Conservation (phyloP, 768 basidiomycete genomes). For the Calocybe indica region DNA sequence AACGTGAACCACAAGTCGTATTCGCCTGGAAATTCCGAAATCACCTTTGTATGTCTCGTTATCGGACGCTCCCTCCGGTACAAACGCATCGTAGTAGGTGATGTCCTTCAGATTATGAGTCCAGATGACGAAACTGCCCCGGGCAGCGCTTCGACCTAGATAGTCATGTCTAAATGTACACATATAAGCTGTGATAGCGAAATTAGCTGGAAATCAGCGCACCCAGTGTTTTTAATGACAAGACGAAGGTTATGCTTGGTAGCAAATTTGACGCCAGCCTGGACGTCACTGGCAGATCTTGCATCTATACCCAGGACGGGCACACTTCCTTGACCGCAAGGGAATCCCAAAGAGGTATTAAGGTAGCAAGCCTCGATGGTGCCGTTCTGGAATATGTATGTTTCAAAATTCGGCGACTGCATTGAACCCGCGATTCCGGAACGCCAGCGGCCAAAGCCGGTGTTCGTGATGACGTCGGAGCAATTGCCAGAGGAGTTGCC, state of each 20-base stretch:
- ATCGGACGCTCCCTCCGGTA: constrained; percentile 20
- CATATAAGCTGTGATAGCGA: neutral
- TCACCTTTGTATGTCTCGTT: constrained; percentile 8
- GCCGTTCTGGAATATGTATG: constrained; percentile 23
- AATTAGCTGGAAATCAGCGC: neutral
- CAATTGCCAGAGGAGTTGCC: constrained; percentile 1
- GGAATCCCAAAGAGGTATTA: constrained; percentile 29
- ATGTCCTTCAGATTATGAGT: constrained; percentile 35
- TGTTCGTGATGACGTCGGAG: constrained; percentile 2
- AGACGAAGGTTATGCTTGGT: constrained; percentile 25
- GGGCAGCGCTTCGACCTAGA: constrained; percentile 30
- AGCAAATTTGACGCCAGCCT: constrained; percentile 31
- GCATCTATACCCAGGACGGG: constrained; percentile 34
- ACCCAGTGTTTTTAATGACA: constrained; percentile 28
- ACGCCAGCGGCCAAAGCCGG: constrained; percentile 4
- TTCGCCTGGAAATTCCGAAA: neutral
- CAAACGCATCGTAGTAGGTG: constrained; percentile 19
- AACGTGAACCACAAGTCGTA: neutral
- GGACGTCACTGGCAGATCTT: constrained; percentile 26
- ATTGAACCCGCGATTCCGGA: constrained; percentile 7
- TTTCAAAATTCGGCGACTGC: constrained; percentile 8
- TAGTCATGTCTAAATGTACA: constrained; percentile 22
- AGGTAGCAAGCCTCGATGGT: constrained; percentile 47
- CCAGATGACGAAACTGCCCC: constrained; percentile 33
- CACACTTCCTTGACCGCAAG: constrained; percentile 37